phyloP scores from a whole-genome alignment of 169 alveolate species.

The Plasmodium vinckei region DNA sequence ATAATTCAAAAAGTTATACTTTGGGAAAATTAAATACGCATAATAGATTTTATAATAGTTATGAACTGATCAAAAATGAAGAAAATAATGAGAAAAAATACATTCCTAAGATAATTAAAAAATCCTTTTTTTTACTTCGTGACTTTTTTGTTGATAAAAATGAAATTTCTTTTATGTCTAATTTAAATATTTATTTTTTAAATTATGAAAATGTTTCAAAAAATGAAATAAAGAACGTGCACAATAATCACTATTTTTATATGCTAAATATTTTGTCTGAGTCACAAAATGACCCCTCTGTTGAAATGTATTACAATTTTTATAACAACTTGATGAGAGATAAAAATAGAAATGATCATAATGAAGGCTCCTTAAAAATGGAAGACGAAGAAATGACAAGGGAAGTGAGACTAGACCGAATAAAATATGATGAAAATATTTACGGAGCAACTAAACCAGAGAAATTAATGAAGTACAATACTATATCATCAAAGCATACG shows the following conservation, averaged over 20 bases:
- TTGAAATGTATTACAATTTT: slow-evolving; percentile 34
- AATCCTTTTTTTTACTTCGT: slow-evolving; percentile 1
- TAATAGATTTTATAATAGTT: background rate
- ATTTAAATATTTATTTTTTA: slow-evolving; percentile 28
- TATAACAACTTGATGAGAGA: background rate
- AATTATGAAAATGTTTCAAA: slow-evolving; percentile 24
- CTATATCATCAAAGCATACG: too few species aligned
- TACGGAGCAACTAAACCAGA: too few species aligned
- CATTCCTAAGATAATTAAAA: background rate
- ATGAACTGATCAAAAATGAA: slow-evolving; percentile 1
- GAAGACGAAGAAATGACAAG: background rate
- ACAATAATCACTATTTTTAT: slow-evolving; percentile 24
- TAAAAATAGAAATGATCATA: background rate
- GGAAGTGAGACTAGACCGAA: background rate
- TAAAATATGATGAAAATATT: background rate
- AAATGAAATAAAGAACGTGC: slow-evolving; percentile 36
- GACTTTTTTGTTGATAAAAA: background rate
- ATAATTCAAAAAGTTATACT: background rate
- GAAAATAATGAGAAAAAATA: background rate
- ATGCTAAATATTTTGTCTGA: slow-evolving; percentile 46
- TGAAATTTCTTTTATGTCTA: slow-evolving; percentile 39
- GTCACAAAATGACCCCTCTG: slow-evolving; percentile 24
- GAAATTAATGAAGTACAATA: too few species aligned
- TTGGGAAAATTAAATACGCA: background rate
- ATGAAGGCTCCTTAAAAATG: background rate